phyloP scores from a whole-genome alignment of 176 grass and related monocot genomes.

The Oryza glaberrima region DNA sequence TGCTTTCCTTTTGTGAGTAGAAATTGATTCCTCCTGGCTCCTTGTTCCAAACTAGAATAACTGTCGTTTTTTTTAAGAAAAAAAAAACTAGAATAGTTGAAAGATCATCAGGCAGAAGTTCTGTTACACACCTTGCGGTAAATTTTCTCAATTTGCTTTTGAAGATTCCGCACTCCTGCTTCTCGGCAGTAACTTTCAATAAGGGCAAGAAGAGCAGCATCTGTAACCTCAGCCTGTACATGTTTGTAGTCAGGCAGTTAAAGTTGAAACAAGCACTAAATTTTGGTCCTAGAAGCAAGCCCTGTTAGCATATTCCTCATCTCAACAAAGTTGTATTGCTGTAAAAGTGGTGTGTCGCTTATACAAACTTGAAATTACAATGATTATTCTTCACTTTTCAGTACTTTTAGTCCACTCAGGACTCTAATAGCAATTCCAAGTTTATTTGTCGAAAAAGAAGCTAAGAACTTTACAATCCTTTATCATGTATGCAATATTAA shows the following conservation, averaged over 20 bases:
- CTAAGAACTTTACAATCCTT: background rate
- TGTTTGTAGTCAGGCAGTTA: constrained; percentile 20
- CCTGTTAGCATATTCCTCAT: constrained; percentile 22
- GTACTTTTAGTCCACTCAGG: constrained; percentile 1
- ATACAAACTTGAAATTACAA: background rate
- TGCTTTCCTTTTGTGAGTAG: constrained; percentile 5
- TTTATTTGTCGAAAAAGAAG: background rate
- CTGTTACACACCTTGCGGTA: constrained; percentile 79
- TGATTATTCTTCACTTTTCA: background rate
- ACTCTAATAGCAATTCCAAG: constrained; percentile 12
- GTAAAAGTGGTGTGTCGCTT: constrained; percentile 3
- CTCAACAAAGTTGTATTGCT: background rate
- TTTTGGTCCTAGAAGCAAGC: background rate
- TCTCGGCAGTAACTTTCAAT: constrained; percentile 98
- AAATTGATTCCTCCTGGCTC: background rate
- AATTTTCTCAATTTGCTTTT: constrained; percentile 99
- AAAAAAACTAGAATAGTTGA: background rate
- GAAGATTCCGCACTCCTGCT: constrained; percentile 98
- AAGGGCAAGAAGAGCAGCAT: constrained; percentile 88
- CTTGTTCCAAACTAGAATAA: constrained; percentile 28
- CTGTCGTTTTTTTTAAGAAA: background rate
- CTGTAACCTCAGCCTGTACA: constrained; percentile 94
- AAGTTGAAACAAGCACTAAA: constrained; percentile 36
- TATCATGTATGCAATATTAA: constrained; percentile 11
- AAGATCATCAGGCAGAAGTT: constrained; percentile 40